These are phyloP conservation scores for Nitzschia palea DNA, from an alignment of 108 stramenopile genomes.

Conservation along the genomic window DNA sequence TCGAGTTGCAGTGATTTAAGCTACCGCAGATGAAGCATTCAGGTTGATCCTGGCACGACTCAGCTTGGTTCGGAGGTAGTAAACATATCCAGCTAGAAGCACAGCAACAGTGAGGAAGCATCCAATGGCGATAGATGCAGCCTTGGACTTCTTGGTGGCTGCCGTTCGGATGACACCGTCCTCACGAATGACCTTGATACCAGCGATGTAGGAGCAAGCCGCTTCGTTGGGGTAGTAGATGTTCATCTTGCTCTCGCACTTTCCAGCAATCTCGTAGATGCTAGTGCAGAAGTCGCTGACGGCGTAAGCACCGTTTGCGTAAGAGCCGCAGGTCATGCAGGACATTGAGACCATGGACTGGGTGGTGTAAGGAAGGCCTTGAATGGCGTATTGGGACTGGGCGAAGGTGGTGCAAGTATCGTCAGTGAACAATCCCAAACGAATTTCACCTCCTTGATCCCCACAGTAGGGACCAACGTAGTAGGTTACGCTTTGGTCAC, in stretches of 20 bases:
- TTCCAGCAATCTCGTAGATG: slow-evolving; percentile 71
- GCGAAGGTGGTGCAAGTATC: slow-evolving; percentile 74
- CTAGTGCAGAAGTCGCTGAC: slow-evolving; percentile 60
- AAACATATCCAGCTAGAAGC: slow-evolving; percentile 75
- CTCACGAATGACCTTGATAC: slow-evolving; percentile 76
- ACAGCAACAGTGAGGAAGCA: slow-evolving; percentile 70
- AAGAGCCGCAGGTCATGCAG: slow-evolving; percentile 49
- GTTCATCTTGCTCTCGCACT: slow-evolving; percentile 77
- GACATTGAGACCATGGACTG: slow-evolving; percentile 50
- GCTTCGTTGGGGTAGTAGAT: slow-evolving; percentile 78
- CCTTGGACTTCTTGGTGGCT: slow-evolving; percentile 57
- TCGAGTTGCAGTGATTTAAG: slow-evolving; percentile 9
- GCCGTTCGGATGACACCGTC: slow-evolving; percentile 85
- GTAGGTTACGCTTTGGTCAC: slow-evolving; percentile 45
- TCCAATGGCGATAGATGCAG: slow-evolving; percentile 71
- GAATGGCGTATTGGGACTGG: slow-evolving; percentile 14
- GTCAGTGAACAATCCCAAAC: slow-evolving; percentile 79
- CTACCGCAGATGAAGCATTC: slow-evolving; percentile 31
- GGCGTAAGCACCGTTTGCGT: slow-evolving; percentile 37
- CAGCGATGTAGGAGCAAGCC: slow-evolving; percentile 82
- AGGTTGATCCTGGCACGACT: slow-evolving; percentile 59
- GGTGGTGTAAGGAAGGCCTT: slow-evolving; percentile 58
- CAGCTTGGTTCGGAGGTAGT: slow-evolving; percentile 76
- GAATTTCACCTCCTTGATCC: slow-evolving; percentile 79
- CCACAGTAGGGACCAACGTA: slow-evolving; percentile 88